These are phyloP conservation scores for Neofusicoccum parvum DNA, from an alignment of 2,329 filamentous ascomycete species.

Conservation along the genomic window DNA sequence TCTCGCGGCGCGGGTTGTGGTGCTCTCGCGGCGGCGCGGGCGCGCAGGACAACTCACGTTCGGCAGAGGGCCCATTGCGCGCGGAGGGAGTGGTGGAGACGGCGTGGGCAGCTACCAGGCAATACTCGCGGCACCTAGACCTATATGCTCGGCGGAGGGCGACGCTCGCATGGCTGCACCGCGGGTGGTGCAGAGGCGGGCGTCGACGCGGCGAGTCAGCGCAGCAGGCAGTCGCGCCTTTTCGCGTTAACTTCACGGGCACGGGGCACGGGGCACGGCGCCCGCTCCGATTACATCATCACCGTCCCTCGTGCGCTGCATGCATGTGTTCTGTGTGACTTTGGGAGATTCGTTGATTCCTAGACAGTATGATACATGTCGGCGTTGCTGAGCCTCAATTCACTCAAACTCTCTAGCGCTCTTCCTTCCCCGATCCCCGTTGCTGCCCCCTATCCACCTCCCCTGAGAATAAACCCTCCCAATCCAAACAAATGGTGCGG, in stretches of 20 bases:
- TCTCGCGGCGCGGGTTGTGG: neutral
- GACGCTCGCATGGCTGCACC: slow-evolving; percentile 4
- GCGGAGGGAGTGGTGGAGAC: neutral
- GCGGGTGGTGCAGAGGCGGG: slow-evolving; percentile 8
- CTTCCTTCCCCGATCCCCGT: neutral
- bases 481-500: slow-evolving; percentile 10
- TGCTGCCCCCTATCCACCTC: neutral
- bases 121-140: neutral
- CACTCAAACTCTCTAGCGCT: slow-evolving; percentile 11
- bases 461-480: neutral
- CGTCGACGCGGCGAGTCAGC: slow-evolving; percentile 14
- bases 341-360: slow-evolving; percentile 20
- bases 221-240: slow-evolving; percentile 12
- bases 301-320: neutral
- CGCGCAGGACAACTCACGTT: slow-evolving; percentile 27
- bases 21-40: neutral
- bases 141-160: neutral
- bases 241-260: slow-evolving; percentile 13
- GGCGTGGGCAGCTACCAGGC: neutral
- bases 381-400: slow-evolving; percentile 20
- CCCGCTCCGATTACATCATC: slow-evolving; percentile 12
- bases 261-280: slow-evolving; percentile 9
- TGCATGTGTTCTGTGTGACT: neutral
- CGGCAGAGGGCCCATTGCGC: slow-evolving; percentile 32
- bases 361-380: slow-evolving; percentile 22